A percentile compares a stretch with the other conserved stretches of the same genome.
These are phyloP conservation scores for Saccharomycodes ludwigii DNA, from an alignment of 805 yeast genomes.

Conservation along the genomic window DNA sequence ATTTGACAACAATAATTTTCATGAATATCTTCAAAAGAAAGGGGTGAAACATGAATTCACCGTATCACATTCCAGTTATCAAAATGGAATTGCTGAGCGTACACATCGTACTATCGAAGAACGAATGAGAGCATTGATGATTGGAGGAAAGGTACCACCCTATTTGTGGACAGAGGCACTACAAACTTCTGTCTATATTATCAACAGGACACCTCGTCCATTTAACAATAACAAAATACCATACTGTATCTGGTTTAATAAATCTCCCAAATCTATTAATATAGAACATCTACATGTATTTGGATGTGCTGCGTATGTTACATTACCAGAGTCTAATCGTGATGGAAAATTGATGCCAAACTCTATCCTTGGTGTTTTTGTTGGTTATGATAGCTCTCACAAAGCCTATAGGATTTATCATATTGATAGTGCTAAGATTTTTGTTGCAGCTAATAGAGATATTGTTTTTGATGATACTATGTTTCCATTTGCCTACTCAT, in stretches of 20 bases:
- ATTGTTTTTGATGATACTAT: constrained; percentile 6
- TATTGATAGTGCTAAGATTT: not conserved
- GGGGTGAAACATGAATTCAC: constrained; percentile 9
- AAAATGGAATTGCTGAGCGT: constrained; percentile 12
- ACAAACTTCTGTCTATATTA: constrained; percentile 5
- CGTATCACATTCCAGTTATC: constrained; percentile 7
- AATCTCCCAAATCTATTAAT: too few relatives aligned
- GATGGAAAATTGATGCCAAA: constrained; percentile 5
- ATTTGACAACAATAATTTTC: constrained; percentile 2
- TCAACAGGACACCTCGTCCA: constrained; percentile 5
- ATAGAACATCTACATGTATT: constrained; percentile 5
- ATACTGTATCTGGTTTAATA: constrained; percentile 3
- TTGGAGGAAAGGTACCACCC: constrained; percentile 8
- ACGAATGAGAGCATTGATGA: constrained; percentile 4
- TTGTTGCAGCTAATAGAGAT: constrained; percentile 3
- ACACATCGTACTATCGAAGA: constrained; percentile 9
- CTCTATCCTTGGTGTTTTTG: constrained; percentile 3
- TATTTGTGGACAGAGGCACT: constrained; percentile 12
- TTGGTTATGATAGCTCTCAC: constrained; percentile 4
- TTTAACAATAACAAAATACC: constrained; percentile 3
- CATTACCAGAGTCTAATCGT: constrained; percentile 2
- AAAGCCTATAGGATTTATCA: constrained; percentile 5
- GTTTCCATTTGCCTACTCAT: too few relatives aligned
- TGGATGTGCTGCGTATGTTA: constrained; percentile 10
- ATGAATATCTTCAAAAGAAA: not conserved